These are phyloP conservation scores for Dunaliella primolecta DNA, from an alignment of 139 green algal genomes.

Conservation along the genomic window DNA sequence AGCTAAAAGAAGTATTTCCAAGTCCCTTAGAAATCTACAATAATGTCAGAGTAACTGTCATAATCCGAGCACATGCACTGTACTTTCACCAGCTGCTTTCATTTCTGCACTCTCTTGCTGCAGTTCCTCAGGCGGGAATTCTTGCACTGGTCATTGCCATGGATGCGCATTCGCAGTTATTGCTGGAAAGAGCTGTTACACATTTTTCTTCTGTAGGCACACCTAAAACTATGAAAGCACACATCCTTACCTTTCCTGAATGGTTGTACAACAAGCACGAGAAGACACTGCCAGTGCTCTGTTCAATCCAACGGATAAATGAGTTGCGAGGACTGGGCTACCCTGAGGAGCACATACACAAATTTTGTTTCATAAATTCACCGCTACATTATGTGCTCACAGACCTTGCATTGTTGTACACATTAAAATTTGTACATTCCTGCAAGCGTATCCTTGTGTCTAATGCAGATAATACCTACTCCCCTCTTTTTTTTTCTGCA, in stretches of 20 bases:
- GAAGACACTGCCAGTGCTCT: background rate
- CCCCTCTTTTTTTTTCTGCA: background rate
- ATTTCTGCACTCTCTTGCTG: background rate
- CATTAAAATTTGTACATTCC: background rate
- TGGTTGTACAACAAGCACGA: background rate
- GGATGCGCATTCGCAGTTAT: background rate
- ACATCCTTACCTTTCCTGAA: background rate
- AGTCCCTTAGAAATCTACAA: background rate
- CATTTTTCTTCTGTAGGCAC: background rate
- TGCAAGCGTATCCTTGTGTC: background rate
- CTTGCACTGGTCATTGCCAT: background rate
- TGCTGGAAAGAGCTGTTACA: background rate
- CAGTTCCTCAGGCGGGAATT: background rate
- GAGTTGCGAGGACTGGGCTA: background rate
- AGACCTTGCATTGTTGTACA: background rate
- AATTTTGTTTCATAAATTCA: background rate
- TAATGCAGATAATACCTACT: background rate
- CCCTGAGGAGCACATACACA: background rate
- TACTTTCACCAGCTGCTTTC: background rate
- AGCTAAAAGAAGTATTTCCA: background rate
- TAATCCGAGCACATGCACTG: background rate
- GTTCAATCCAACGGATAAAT: background rate
- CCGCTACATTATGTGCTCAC: background rate
- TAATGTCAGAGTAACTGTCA: background rate
- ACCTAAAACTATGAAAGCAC: background rate